Percentiles rank a stretch among this genome's conserved stretches.
phyloP scores from a whole-genome alignment of 306 rosid genomes.

The Rosa lucieae region DNA sequence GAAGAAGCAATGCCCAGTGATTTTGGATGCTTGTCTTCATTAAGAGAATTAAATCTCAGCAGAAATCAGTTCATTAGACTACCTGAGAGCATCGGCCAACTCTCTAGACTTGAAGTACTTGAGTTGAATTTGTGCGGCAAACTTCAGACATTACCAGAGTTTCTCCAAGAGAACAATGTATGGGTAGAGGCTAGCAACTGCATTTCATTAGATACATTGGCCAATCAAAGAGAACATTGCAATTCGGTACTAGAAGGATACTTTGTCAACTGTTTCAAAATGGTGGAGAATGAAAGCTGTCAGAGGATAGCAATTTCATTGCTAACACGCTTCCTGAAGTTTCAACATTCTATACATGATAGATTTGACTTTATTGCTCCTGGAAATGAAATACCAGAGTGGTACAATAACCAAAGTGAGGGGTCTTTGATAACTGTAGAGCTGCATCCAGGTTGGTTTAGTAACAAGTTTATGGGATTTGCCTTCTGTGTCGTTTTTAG shows the following conservation, averaged over 20 bases:
- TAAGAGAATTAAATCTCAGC: neutral
- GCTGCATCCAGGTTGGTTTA: too few species aligned
- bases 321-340: too few species aligned
- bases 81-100: neutral
- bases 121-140: neutral
- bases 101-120: neutral
- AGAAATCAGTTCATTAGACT: neutral
- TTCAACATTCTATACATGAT: too few species aligned
- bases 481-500: too few species aligned
- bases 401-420: too few species aligned
- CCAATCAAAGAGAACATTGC: neutral
- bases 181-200: neutral
- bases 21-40: neutral
- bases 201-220: neutral
- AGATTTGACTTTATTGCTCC: too few species aligned
- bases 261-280: too few species aligned
- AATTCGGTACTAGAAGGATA: neutral
- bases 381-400: too few species aligned
- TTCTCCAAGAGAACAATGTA: neutral
- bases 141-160: neutral
- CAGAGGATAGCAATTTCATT: too few species aligned
- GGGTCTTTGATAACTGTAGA: too few species aligned
- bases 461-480: too few species aligned
- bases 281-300: too few species aligned
- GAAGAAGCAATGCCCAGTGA: neutral